Conservation (phyloP, 2,329 filamentous ascomycete genomes). For the Pezicula radicicola region DNA sequence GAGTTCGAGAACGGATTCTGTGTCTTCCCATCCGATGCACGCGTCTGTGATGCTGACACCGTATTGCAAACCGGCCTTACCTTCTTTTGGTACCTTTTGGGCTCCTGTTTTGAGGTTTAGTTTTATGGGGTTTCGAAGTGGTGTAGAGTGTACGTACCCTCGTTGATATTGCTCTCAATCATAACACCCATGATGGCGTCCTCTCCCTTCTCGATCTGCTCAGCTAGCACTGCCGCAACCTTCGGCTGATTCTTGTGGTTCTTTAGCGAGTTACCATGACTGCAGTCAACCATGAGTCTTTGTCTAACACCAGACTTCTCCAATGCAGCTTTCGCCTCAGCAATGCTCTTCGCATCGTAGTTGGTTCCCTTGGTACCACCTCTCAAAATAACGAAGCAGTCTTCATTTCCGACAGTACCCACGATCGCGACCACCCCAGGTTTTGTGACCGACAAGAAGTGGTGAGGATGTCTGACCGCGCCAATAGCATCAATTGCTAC, state of each 20-base stretch:
- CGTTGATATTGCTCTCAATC: conserved; percentile 97
- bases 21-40: conserved; percentile 93
- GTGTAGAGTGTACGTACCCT: conserved; percentile 53
- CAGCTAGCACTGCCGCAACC: conserved; percentile 77
- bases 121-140: background rate
- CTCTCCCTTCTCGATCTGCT: conserved; percentile 84
- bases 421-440: conserved; percentile 93
- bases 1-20: conserved; percentile 70
- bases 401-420: conserved; percentile 89
- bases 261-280: conserved; percentile 93
- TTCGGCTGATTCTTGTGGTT: conserved; percentile 97
- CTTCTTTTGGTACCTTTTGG: conserved; percentile 89
- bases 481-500: conserved; percentile 96
- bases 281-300: conserved; percentile 96
- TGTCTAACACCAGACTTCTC: conserved; percentile 69
- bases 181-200: conserved; percentile 92
- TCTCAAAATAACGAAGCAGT: conserved; percentile 94
- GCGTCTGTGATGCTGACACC: conserved; percentile 97
- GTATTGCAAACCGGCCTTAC: conserved; percentile 81
- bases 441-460: conserved; percentile 97
- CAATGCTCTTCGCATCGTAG: conserved; percentile 82
- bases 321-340: conserved; percentile 77
- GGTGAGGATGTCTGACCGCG: conserved; percentile 85
- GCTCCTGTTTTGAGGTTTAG: conserved; percentile 49
- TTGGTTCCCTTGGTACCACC: conserved; percentile 93